Evolutionary conservation across 2,329 filamentous ascomycete species (phyloP).

Genomic region (Rhinocladiella similis): DNA sequence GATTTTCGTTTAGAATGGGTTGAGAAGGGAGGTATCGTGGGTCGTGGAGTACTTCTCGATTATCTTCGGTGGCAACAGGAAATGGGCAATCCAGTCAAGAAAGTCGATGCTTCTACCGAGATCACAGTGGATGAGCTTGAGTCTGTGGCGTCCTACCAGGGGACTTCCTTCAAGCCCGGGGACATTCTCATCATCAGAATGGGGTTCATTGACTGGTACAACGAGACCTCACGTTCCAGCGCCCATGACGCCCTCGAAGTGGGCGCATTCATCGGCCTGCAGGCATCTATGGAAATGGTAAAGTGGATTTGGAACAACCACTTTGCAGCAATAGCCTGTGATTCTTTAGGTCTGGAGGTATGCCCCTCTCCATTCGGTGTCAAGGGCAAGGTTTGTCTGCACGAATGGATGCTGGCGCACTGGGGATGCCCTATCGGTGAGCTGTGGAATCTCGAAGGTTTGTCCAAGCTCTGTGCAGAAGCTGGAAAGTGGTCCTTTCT

Average conservation of each 20-base stretch:
- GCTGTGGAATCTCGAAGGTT: slow-evolving; percentile 38
- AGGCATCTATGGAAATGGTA: slow-evolving; percentile 32
- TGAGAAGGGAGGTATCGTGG: slow-evolving; percentile 41
- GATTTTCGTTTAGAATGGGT: slow-evolving; percentile 35
- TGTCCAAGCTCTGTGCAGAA: slow-evolving; percentile 36
- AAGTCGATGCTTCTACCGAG: slow-evolving; percentile 39
- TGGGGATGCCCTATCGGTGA: slow-evolving; percentile 31
- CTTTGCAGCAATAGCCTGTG: slow-evolving; percentile 34
- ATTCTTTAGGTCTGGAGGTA: slow-evolving; percentile 32
- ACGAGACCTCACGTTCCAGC: neutral
- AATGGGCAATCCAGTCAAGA: slow-evolving; percentile 34
- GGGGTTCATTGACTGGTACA: slow-evolving; percentile 22
- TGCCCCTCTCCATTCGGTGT: neutral
- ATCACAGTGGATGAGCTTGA: slow-evolving; percentile 23
- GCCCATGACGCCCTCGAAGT: neutral
- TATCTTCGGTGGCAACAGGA: slow-evolving; percentile 43
- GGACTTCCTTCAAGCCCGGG: slow-evolving; percentile 17
- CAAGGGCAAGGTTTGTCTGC: neutral
- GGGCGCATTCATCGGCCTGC: slow-evolving; percentile 26
- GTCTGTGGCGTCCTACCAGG: slow-evolving; percentile 13
- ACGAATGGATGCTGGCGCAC: slow-evolving; percentile 25
- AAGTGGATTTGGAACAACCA: slow-evolving; percentile 35
- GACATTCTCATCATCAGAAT: slow-evolving; percentile 28
- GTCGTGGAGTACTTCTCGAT: slow-evolving; percentile 49
- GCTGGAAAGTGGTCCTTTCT: slow-evolving; percentile 38